Base-by-base conservation (phyloP, 2,329 filamentous ascomycete genomes). In the Blumeria graminis region DNA sequence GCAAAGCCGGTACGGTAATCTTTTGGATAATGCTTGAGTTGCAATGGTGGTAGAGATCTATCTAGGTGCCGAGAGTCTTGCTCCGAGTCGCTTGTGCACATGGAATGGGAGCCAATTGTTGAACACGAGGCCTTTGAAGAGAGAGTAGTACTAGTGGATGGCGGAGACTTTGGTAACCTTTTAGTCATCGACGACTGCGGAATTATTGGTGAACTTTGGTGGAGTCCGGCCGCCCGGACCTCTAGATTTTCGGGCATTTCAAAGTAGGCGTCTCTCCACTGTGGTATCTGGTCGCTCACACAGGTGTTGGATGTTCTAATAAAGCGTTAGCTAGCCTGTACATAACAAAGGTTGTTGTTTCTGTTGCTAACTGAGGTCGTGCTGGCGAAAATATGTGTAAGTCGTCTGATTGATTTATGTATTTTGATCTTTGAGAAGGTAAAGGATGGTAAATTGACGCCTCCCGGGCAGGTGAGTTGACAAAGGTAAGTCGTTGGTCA, bases 1-100 rank as follows among this genome's bases (percentile, higher is more conserved):
- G 66, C 62, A 3, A 84, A 69, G 62, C 79, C 76, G 55, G 76
- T 73, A 34, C 68, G 69, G 7, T 78, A 80, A 18, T 65, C 61
- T 7, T 56, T 38, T 2, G 58, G 56, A 48, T 63, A 64, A 18
- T 59, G 56, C 55, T 63, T 65, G 18, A 60, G 58, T 55, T 67
- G 65, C 11, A 67, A 58, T 11, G 64, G 51, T 13, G 62, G 62
- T 33, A 67, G 55, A 22, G 63, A 64, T 11, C 13, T 22, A 67
- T 48, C 45, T 6, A 13, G 13, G 13, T 18, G 14, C 18, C 14
- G 13, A 18, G 45, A 22, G 22, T 22, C 45, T 18, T 48, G 45
- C 11, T 48, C 45, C 28, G 45, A 48, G 18, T 48, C 45, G 16
- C 13, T 48, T 11, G 45, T 48, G 22, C 14, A n/a, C 22, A 48